Percentiles rank a stretch among this genome's conserved stretches.
phyloP scores from a whole-genome alignment of 2,329 filamentous ascomycete species.

The Clonostachys byssicola region DNA sequence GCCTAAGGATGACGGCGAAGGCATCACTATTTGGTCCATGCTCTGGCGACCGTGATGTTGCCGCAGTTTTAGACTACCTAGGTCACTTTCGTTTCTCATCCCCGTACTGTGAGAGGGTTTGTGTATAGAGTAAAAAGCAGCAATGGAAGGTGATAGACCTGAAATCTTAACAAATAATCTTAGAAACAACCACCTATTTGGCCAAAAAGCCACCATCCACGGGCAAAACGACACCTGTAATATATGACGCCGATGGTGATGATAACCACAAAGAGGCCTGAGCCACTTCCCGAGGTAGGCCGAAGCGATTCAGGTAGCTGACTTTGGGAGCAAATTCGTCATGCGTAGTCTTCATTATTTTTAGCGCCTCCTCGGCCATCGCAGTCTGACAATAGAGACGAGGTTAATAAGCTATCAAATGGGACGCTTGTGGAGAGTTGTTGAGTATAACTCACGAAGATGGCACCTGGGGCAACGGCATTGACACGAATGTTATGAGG shows the following conservation, averaged over 20 bases:
- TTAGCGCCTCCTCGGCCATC: conserved; percentile 8
- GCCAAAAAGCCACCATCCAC: conserved; percentile 1
- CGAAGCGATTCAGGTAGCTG: conserved; percentile 4
- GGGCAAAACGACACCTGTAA: background rate
- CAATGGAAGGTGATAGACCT: too few species aligned
- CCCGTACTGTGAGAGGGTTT: too few species aligned
- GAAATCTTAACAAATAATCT: too few species aligned
- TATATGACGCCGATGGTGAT: background rate
- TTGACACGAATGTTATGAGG: conserved; percentile 13
- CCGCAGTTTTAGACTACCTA: too few species aligned
- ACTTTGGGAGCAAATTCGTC: conserved; percentile 9
- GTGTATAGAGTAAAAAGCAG: too few species aligned
- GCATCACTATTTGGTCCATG: too few species aligned
- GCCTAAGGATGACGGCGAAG: too few species aligned
- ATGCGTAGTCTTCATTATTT: conserved; percentile 11
- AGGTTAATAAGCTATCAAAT: background rate
- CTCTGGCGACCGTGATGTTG: too few species aligned
- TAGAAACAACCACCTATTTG: conserved; percentile 15
- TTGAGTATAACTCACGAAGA: conserved; percentile 6
- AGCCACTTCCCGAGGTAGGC: background rate
- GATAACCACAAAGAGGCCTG: conserved; percentile 1
- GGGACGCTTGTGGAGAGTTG: background rate
- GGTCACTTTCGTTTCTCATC: too few species aligned
- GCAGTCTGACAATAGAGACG: conserved; percentile 2
- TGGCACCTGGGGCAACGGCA: conserved; percentile 10